Evolutionary conservation across 768 basidiomycete genomes (phyloP).

Genomic region (Pulveroboletus sp.): DNA sequence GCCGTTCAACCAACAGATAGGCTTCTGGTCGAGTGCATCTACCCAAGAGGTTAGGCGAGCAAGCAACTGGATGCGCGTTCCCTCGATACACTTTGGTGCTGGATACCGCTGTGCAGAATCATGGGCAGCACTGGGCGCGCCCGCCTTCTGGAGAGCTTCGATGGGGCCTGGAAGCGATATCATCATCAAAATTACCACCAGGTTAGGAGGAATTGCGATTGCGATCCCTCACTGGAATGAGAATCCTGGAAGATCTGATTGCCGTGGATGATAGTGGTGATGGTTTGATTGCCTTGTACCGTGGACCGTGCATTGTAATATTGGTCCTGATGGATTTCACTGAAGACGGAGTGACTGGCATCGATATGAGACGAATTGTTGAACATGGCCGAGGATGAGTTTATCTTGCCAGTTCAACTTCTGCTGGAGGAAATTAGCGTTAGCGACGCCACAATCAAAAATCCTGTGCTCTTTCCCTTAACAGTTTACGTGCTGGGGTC

Average conservation of each 20-base stretch:
- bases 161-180: constrained; percentile 7
- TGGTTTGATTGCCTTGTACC: too few species aligned
- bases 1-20: constrained; percentile 26
- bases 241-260: constrained; percentile 18
- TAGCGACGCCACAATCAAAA: too few species aligned
- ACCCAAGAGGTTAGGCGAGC: constrained; percentile 14
- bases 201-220: too few species aligned
- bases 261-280: too few species aligned
- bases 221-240: constrained; percentile 3
- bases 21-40: constrained; percentile 5
- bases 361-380: constrained; percentile 18
- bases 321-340: constrained; percentile 18
- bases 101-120: constrained; percentile 20
- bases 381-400: constrained; percentile 9
- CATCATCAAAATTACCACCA: background rate
- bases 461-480: background rate
- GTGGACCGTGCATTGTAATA: background rate
- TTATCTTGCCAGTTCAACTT: too few species aligned
- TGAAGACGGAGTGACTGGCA: constrained; percentile 21
- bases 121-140: constrained; percentile 18
- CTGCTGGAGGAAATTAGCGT: too few species aligned
- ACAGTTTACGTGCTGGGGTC: background rate
- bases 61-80: constrained; percentile 20
- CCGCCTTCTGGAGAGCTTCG: constrained; percentile 11
- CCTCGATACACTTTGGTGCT: constrained; percentile 22